Evolutionary conservation across 2,329 filamentous ascomycete species (phyloP).

Genomic region (Pseudogymnoascus sp.): DNA sequence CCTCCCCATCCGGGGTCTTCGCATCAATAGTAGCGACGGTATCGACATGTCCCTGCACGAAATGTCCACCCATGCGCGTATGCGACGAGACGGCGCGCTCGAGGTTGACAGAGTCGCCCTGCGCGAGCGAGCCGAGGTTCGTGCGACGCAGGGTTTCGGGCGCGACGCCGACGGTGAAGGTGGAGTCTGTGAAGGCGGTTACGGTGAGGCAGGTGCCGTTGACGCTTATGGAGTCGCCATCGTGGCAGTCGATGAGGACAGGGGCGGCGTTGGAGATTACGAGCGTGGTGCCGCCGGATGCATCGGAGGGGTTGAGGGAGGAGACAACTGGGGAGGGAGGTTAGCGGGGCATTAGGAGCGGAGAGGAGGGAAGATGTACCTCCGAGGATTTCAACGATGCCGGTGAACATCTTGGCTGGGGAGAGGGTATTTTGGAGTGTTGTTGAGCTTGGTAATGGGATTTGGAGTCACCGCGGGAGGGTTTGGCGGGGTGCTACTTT

Average conservation of each 20-base stretch:
- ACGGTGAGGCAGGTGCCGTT: constrained; percentile 96
- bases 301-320: constrained; percentile 71
- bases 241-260: constrained; percentile 71
- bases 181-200: constrained; percentile 54
- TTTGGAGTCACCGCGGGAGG: constrained; percentile 7
- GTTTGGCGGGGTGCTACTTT: constrained; percentile 9
- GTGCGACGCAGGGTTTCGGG: constrained; percentile 94
- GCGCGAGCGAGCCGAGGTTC: constrained; percentile 71
- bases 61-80: constrained; percentile 96
- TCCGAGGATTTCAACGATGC: constrained; percentile 86
- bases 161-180: constrained; percentile 87
- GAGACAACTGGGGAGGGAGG: constrained; percentile 59
- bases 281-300: constrained; percentile 80
- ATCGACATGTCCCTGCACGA: constrained; percentile 96
- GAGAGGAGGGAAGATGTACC: constrained; percentile 50
- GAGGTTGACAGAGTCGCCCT: constrained; percentile 72
- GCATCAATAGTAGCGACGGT: constrained; percentile 70
- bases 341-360: constrained; percentile 27
- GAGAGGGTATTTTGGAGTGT: not conserved
- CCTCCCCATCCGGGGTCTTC: constrained; percentile 77
- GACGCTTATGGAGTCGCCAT: constrained; percentile 81
- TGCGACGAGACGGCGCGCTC: constrained; percentile 86
- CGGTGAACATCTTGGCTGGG: constrained; percentile 71
- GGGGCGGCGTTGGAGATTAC: constrained; percentile 69
- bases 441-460: constrained; percentile 5